Conservation (phyloP, 495 filamentous ascomycete genomes). For the Oleoguttula mirabilis region DNA sequence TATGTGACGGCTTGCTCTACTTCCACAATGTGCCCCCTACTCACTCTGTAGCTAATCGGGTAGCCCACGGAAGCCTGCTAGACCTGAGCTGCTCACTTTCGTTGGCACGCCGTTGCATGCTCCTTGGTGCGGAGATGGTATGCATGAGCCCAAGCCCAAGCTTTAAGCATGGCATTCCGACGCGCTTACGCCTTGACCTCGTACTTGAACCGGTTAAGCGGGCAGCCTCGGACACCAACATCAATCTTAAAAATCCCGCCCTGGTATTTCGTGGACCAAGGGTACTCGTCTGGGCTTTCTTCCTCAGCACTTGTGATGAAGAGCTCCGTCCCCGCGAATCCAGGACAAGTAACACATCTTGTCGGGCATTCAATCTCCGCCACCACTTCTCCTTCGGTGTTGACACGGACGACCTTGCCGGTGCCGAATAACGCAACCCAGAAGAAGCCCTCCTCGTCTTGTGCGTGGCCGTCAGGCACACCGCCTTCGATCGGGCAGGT, state of each 20-base stretch:
- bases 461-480: conserved; percentile 36
- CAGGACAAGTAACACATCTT: conserved; percentile 28
- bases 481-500: conserved; percentile 31
- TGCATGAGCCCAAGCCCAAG: too few relatives aligned
- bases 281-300: conserved; percentile 24
- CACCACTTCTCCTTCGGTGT: conserved; percentile 27
- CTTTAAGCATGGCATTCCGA: too few relatives aligned
- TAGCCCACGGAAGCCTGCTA: too few relatives aligned
- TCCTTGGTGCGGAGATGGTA: too few relatives aligned
- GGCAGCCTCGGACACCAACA: conserved; percentile 27
- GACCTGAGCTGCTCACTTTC: too few relatives aligned
- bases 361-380: conserved; percentile 30
- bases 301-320: conserved; percentile 32
- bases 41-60: too few relatives aligned
- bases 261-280: conserved; percentile 22
- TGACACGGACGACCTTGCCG: conserved; percentile 28
- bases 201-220: conserved; percentile 16
- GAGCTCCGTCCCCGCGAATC: conserved; percentile 28
- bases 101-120: too few relatives aligned
- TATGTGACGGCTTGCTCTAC: too few relatives aligned
- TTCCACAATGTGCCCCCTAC: too few relatives aligned
- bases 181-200: conserved; percentile 10
- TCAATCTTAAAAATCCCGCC: conserved; percentile 30
- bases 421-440: conserved; percentile 30
- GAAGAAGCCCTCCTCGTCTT: conserved; percentile 32